These are phyloP conservation scores for Calocybe indica DNA, from an alignment of 768 basidiomycete genomes.

Conservation along the genomic window DNA sequence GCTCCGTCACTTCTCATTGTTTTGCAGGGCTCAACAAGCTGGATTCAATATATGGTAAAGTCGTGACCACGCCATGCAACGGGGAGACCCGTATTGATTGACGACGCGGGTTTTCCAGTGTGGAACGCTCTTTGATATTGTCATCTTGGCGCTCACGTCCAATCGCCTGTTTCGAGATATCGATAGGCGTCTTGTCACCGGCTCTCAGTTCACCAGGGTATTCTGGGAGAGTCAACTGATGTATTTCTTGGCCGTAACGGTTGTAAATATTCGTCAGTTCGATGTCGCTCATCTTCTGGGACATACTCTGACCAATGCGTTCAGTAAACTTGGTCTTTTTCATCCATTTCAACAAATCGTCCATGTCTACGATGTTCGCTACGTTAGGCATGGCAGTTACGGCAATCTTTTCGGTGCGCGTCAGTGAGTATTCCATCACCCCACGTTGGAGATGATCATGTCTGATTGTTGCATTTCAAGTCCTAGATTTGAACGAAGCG, in stretches of 20 bases:
- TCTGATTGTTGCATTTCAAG: background rate
- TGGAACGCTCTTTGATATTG: constrained; percentile 12
- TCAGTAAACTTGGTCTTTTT: constrained; percentile 15
- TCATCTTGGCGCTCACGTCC: constrained; percentile 13
- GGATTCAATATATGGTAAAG: constrained; percentile 14
- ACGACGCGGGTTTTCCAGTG: constrained; percentile 5
- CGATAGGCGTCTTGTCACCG: constrained; percentile 8
- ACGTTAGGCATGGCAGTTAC: constrained; percentile 15
- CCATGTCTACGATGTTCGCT: constrained; percentile 15
- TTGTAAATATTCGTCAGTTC: constrained; percentile 11
- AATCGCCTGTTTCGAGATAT: constrained; percentile 13
- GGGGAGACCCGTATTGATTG: background rate
- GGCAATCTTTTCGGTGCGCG: constrained; percentile 12
- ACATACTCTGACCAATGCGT: background rate
- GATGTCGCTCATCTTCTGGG: background rate
- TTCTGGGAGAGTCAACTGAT: constrained; percentile 16
- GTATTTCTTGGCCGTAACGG: constrained; percentile 15
- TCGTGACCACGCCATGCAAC: background rate
- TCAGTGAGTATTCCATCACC: constrained; percentile 9
- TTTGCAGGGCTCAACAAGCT: constrained; percentile 12
- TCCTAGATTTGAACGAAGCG: constrained; percentile 11
- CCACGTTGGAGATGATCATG: background rate
- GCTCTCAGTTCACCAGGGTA: constrained; percentile 13
- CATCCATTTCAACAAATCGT: constrained; percentile 12
- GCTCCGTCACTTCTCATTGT: background rate